Evolutionary conservation across 345 rosid genomes (phyloP).

Genomic region (Hypericum perforatum): DNA sequence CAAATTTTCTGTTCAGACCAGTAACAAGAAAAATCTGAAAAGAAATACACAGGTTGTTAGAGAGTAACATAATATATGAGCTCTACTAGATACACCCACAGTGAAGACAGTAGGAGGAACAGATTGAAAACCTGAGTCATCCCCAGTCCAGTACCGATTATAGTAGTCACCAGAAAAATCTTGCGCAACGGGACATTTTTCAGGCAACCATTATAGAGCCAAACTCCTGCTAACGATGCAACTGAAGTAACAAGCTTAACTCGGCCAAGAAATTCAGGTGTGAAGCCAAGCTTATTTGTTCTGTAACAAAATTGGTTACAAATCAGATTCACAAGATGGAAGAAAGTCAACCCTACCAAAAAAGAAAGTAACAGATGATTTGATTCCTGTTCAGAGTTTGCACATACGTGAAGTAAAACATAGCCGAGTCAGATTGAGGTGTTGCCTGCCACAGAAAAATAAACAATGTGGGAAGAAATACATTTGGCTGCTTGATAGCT

Average conservation of each 20-base stretch:
- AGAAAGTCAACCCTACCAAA: too few relatives aligned
- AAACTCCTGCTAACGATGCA: conserved; percentile 88
- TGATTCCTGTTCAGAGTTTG: background rate
- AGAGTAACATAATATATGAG: background rate
- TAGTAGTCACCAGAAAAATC: conserved; percentile 69
- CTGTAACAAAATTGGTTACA: conserved; percentile 31
- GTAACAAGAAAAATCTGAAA: conserved; percentile 77
- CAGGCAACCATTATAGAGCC: conserved; percentile 83
- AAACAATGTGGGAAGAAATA: conserved; percentile 75
- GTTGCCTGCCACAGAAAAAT: conserved; percentile 98
- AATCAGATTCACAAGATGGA: too few relatives aligned
- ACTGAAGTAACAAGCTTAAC: conserved; percentile 81
- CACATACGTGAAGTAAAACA: conserved; percentile 93
- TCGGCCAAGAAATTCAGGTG: conserved; percentile 92
- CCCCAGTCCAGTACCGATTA: conserved; percentile 73
- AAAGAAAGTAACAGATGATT: too few relatives aligned
- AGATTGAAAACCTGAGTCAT: conserved; percentile 73
- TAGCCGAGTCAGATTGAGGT: conserved; percentile 95
- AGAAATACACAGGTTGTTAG: conserved; percentile 6
- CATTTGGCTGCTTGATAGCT: conserved; percentile 74
- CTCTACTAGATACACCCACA: background rate
- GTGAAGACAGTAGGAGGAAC: background rate
- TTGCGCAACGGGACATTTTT: conserved; percentile 68
- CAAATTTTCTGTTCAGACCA: conserved; percentile 66
- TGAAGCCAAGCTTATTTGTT: conserved; percentile 90